These are phyloP conservation scores for Solanum hybrid DNA, from an alignment of 305 asterid species.

Conservation along the genomic window DNA sequence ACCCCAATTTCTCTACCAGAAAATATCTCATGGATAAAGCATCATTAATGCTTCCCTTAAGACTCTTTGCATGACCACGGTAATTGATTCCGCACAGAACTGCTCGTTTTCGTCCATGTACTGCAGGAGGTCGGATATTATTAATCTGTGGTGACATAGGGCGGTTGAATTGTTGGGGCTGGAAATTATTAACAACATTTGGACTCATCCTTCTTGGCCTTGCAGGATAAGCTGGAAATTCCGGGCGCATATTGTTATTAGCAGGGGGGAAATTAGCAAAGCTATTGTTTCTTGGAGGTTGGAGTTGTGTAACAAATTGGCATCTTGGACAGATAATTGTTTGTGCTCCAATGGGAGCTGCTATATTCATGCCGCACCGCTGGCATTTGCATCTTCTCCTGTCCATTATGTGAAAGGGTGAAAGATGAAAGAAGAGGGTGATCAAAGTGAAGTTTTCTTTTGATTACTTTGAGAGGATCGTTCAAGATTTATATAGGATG, in stretches of 20 bases:
- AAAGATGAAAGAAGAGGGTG: background rate
- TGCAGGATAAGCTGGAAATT: background rate
- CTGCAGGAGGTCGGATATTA: conserved; percentile 17
- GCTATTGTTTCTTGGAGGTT: conserved; percentile 3
- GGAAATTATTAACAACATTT: background rate
- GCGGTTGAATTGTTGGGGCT: conserved; percentile 5
- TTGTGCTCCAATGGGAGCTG: conserved; percentile 28
- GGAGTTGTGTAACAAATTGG: conserved; percentile 10
- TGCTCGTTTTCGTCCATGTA: conserved; percentile 54
- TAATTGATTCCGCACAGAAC: conserved; percentile 58
- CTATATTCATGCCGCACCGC: conserved; percentile 26
- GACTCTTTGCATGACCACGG: conserved; percentile 36
- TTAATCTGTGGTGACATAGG: background rate
- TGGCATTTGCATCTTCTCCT: conserved; percentile 35
- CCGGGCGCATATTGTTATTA: background rate
- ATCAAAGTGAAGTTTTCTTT: background rate
- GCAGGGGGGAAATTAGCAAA: background rate
- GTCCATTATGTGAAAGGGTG: conserved; percentile 17
- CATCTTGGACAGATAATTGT: conserved; percentile 33
- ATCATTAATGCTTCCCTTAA: conserved; percentile 60
- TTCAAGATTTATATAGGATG: background rate
- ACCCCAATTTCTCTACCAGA: conserved; percentile 35
- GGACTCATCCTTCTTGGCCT: background rate
- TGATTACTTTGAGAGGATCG: background rate
- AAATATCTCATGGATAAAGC: conserved; percentile 40